Evolutionary conservation across 176 grass and related monocot genomes (phyloP), one percentile per base, ranked within the genome.

Genomic region (Bonia amplexicaulis): DNA sequence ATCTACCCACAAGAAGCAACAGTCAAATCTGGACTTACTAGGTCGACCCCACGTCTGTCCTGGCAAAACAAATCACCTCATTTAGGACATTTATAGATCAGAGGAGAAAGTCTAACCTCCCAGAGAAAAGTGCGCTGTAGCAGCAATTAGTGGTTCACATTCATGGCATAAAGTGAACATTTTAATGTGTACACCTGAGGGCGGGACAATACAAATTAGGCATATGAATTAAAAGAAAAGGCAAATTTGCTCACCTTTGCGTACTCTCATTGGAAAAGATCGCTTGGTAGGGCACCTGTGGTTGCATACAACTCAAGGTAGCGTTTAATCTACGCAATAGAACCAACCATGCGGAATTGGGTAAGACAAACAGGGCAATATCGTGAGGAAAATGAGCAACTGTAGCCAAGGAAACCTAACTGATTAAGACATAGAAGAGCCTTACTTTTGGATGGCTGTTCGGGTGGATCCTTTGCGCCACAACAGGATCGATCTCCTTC

Each of bases 1-100:
- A 90, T 98, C 90, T 37, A 98, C 79, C 96, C 96, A 98, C 76
- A 96, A 13, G 87, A 98, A 96, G 81, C 90, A 98, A 81, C 96
- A 94, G 59, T 92, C 83, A 70, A 92, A 96, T 86, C 84, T 90
- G 74, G 89, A 98, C 78, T 66, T 87, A 84, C 48, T 76, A 59
- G 79, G 76, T 33, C 66, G 88, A 71, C 96, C 93, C 96, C 96
- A 96, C 41, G 91, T 90, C 94, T 98, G 91, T 76, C 70, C 90
- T 94, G 91, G 57, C 86, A 89, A 45, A 76, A 84, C 72, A 83
- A 87, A 85, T 47, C 4, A 72, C 61, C 33, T 52, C 67, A 74
- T 26, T 84, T 90, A 87, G 76, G 58, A 74, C 26, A 82, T 44
- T 6, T 35, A 59, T 45, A 29, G 62, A 41, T 23, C 48, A 47